Evolutionary conservation across 1,284 basidiomycete genomes (phyloP).

Genomic region (Apiotrichum siamense): DNA sequence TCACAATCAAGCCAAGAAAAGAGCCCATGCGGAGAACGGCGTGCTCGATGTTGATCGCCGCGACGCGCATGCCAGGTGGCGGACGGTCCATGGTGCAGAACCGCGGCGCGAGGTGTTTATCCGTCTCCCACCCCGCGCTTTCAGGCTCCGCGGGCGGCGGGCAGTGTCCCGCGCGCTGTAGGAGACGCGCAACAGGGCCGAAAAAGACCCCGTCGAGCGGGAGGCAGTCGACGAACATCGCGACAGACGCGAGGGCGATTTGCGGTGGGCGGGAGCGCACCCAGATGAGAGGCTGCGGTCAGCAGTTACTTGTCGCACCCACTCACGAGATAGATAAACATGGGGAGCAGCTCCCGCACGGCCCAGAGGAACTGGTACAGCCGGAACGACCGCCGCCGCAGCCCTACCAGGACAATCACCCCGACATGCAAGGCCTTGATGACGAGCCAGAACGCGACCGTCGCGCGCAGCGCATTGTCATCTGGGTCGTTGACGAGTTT

Average conservation of each 20-base stretch:
- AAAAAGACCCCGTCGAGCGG: conserved; percentile 14
- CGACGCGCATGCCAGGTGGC: background rate
- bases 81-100: background rate
- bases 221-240: conserved; percentile 18
- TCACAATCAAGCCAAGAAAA: background rate
- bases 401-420: background rate
- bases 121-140: background rate
- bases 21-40: background rate
- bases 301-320: background rate
- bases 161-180: background rate
- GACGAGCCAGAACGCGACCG: conserved; percentile 28
- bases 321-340: conserved; percentile 35
- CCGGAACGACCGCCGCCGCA: conserved; percentile 32
- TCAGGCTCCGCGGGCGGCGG: background rate
- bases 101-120: background rate
- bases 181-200: background rate
- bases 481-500: conserved; percentile 4
- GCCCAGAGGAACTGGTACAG: conserved; percentile 18
- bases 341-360: conserved; percentile 27
- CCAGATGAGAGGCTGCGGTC: conserved; percentile 27
- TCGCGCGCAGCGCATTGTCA: conserved; percentile 13
- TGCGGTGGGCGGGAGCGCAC: conserved; percentile 22
- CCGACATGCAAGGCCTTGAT: conserved; percentile 20
- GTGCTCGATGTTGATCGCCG: background rate
- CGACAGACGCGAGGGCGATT: conserved; percentile 25